Base-by-base conservation (phyloP, 345 rosid genomes). In the thale cress (Arabidopsis thaliana) region DNA sequence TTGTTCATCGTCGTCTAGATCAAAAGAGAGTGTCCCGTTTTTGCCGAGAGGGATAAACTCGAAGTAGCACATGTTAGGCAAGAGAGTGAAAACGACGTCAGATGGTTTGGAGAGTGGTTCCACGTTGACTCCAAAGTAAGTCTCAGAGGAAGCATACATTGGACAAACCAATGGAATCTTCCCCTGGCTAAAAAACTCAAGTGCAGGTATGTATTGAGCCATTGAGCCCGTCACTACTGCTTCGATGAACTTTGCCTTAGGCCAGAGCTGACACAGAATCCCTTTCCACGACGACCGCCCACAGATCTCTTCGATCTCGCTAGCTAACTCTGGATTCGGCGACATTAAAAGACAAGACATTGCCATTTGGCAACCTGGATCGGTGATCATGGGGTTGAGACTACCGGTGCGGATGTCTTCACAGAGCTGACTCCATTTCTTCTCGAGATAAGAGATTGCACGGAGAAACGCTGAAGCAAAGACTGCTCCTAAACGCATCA, bases 81-180 rank as follows among this genome's bases (percentile, higher is more conserved):
- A 77, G 70, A 93, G 91, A 12, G 97, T 93, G 82, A 91, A 93
- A 34, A 96, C 89, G 46, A 93, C 98, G 59, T 91, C 94, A 2
- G 81, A 79, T 32, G 98, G 98, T 24, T 83, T 73, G 64, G 94
- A 79, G 11, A 91, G 79, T n/a, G 97, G 98, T 57, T 84, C 82
- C 25, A 91, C 79, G 75, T 93, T 93, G 80, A 93, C 87, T 20
- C 98, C 97, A 46, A 91, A 88, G 82, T 83, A 93, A 73, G 97
- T 89, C 80, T 93, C 98, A 9, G 98, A 93, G 34, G 98, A 93
- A 42, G 91, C 97, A 79, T 91, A 93, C 98, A 93, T 93, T 25
- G 88, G 89, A 36, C 96, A 93, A 74, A 91, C 84, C 76, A 93
- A 72, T 40, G 98, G 98, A 51, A 89, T 77, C 59, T 87, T 86